Evolutionary conservation across 2,329 filamentous ascomycete genomes (phyloP).

Genomic region (Mycocentrospora acerina): DNA sequence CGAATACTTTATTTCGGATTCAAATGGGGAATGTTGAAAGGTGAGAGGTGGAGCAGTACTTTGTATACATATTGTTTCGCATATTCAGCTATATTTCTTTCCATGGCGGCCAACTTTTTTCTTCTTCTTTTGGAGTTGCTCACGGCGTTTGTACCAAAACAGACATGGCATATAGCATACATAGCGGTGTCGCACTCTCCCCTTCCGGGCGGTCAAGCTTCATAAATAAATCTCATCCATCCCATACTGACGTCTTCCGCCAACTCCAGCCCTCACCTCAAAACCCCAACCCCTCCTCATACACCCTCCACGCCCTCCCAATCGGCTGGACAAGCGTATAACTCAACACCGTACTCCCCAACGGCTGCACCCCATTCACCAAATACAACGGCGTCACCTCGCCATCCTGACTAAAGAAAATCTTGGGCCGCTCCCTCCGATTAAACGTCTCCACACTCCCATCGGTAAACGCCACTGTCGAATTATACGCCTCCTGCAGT

Average conservation of each 20-base stretch:
- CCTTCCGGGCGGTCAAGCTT: slow-evolving; percentile 5
- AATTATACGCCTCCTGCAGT: slow-evolving; percentile 31
- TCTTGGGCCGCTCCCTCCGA: slow-evolving; percentile 51
- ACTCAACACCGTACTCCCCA: slow-evolving; percentile 31
- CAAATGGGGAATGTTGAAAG: slow-evolving; percentile 3
- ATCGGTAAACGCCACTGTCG: slow-evolving; percentile 41
- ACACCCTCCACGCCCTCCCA: slow-evolving; percentile 10
- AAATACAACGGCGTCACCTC: slow-evolving; percentile 51
- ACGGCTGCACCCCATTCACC: slow-evolving; percentile 51
- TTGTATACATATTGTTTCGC: no score
- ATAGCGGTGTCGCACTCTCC: slow-evolving; percentile 9
- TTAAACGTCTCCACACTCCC: slow-evolving; percentile 44
- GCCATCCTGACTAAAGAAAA: slow-evolving; percentile 52
- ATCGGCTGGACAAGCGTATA: slow-evolving; percentile 49
- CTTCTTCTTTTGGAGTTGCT: background rate
- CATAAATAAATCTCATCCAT: no score
- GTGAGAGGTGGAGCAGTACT: background rate
- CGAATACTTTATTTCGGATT: slow-evolving; percentile 5
- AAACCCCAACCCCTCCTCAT: slow-evolving; percentile 15
- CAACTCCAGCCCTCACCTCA: no score
- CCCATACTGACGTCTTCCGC: no score
- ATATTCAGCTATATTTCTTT: no score
- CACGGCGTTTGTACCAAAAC: slow-evolving; percentile 11
- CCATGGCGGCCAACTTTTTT: background rate
- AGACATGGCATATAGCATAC: background rate